Evolutionary conservation across 2,329 filamentous ascomycete genomes (phyloP), one percentile per base, ranked within the genome.

Genomic region (Fusarium avenaceum): DNA sequence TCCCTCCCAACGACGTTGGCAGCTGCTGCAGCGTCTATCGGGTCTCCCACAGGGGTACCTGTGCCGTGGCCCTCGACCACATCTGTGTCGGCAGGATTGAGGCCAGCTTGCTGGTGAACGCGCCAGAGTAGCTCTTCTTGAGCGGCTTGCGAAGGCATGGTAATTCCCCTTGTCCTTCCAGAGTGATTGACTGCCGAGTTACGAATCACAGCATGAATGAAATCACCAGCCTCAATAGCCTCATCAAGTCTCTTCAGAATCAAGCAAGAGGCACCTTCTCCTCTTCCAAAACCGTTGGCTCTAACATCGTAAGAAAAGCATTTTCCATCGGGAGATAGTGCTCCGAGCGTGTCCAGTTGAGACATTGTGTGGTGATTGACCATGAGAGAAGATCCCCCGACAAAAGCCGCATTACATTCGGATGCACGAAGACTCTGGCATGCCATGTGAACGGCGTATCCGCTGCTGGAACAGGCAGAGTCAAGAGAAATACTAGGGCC

Each of bases 401-500:
- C 46, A 38, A 49, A 49, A 11, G 46, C 46, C 3, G 46, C 26
- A 30, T 20, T 35, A 10, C 46, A 49, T 7, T 49, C 46, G 7
- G 32, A 9, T 14, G 32, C 19, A 24, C 33, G 46, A 7, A 49
- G 15, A 38, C 46, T 49, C 46, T 49, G 46, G 7, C 46, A 49
- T 3, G 46, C 46, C 32, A 49, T 38, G 3, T 49, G 46, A 7
- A 39, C 32, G n/a, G 46, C 46, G 26, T 49, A 49, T 1, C 32
- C 33, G 19, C 46, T 49, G 22, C 46, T 49, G 15, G 46, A 35
- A 7, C 46, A 49, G 20, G 46, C 46, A 5, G 46, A 20, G 19
- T 49, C 46, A 15, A 49, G 46, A 26, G 46, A 35, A 17, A 49
- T 49, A 49, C 46, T 49, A 3, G 46, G 46, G 4, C 46, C 46